A percentile compares a stretch with the other conserved stretches of the same genome.
Evolutionary conservation across 2,329 filamentous ascomycete genomes (phyloP).

Genomic region (Nemania sp.): DNA sequence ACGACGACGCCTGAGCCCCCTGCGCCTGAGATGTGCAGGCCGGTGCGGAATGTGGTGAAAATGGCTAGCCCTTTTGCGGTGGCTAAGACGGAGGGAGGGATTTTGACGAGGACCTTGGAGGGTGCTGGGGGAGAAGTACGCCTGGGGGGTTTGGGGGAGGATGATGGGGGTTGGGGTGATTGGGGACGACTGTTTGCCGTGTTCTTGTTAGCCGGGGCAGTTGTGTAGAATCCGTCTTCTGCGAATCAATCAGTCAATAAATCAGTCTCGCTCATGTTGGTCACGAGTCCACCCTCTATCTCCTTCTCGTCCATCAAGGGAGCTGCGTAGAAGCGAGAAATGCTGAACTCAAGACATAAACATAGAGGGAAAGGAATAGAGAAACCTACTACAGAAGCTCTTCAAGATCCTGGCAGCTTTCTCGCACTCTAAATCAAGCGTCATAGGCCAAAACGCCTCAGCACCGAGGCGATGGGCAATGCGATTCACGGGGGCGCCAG

Average conservation of each 20-base stretch:
- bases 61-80: slow-evolving; percentile 77
- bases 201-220: background rate
- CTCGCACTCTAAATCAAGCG: slow-evolving; percentile 88
- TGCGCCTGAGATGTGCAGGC: slow-evolving; percentile 74
- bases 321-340: background rate
- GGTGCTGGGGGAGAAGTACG: slow-evolving; percentile 49
- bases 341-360: background rate
- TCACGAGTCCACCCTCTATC: background rate
- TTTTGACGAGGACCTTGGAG: slow-evolving; percentile 64
- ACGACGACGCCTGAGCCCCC: slow-evolving; percentile 75
- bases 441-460: slow-evolving; percentile 88
- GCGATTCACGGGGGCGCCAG: slow-evolving; percentile 80
- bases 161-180: slow-evolving; percentile 38
- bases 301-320: background rate
- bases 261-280: background rate
- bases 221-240: slow-evolving; percentile 67
- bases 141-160: slow-evolving; percentile 43
- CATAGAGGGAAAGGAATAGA: background rate
- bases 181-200: slow-evolving; percentile 33
- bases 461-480: slow-evolving; percentile 84
- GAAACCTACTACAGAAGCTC: slow-evolving; percentile 81
- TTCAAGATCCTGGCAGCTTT: slow-evolving; percentile 87
- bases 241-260: slow-evolving; percentile 41
- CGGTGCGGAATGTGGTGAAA: slow-evolving; percentile 77
- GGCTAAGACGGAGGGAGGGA: slow-evolving; percentile 69